These are phyloP conservation scores for Herpotrichia juniperi DNA, from an alignment of 2,329 filamentous ascomycete species.

Conservation along the genomic window DNA sequence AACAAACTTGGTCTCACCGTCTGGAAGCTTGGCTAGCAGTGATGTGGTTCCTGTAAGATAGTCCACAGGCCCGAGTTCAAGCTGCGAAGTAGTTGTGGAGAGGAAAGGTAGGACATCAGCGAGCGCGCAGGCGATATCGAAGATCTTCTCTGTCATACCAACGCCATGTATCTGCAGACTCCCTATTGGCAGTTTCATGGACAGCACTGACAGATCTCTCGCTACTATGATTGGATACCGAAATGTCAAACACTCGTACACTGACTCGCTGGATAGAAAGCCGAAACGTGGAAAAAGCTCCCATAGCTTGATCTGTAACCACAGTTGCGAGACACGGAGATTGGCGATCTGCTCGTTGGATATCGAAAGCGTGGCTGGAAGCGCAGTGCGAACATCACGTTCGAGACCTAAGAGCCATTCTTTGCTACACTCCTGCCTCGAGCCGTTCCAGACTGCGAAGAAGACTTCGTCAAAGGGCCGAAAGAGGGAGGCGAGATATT, in stretches of 20 bases:
- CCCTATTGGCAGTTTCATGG: constrained; percentile 25
- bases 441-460: constrained; percentile 70
- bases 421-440: constrained; percentile 61
- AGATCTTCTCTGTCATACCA: constrained; percentile 39
- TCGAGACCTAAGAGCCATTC: constrained; percentile 65
- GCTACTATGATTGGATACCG: constrained; percentile 68
- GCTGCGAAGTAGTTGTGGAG: constrained; percentile 12
- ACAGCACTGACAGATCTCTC: constrained; percentile 61
- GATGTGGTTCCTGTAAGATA: constrained; percentile 24
- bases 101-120: constrained; percentile 34
- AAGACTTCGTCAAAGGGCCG: constrained; percentile 70
- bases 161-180: constrained; percentile 35
- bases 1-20: constrained; percentile 29
- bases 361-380: constrained; percentile 58
- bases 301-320: constrained; percentile 70
- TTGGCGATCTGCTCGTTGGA: constrained; percentile 62
- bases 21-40: constrained; percentile 28
- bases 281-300: constrained; percentile 65
- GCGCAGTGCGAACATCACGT: constrained; percentile 65
- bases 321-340: constrained; percentile 65
- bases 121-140: constrained; percentile 37
- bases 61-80: constrained; percentile 23
- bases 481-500: constrained; percentile 67
- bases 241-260: constrained; percentile 64
- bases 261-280: constrained; percentile 54